Percentiles rank a stretch among this genome's conserved stretches.
These are phyloP conservation scores for Chaetomiaceae sp. DNA, from an alignment of 2,329 filamentous ascomycete genomes.

Conservation along the genomic window DNA sequence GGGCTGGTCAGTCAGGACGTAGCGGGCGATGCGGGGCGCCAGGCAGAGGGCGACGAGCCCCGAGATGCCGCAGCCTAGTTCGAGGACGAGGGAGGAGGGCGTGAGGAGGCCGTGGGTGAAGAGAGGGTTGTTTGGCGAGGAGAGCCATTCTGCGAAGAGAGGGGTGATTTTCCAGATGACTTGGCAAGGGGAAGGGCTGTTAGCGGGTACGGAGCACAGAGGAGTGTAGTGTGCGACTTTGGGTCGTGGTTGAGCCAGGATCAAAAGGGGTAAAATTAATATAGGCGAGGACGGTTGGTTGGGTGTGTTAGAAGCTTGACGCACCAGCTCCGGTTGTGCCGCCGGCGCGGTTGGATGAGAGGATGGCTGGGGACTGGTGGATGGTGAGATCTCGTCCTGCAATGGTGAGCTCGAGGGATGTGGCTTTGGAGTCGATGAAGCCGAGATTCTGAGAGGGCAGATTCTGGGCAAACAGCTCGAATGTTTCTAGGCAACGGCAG, in stretches of 20 bases:
- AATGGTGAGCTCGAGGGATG: slow-evolving; percentile 62
- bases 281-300: slow-evolving; percentile 7
- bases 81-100: slow-evolving; percentile 58
- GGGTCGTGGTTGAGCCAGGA: background rate
- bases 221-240: background rate
- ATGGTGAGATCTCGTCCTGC: slow-evolving; percentile 68
- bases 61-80: slow-evolving; percentile 85
- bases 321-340: slow-evolving; percentile 52
- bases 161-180: slow-evolving; percentile 93
- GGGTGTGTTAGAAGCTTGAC: slow-evolving; percentile 20
- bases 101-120: slow-evolving; percentile 49
- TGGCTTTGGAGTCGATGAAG: slow-evolving; percentile 71
- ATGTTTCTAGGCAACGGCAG: slow-evolving; percentile 59
- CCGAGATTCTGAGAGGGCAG: slow-evolving; percentile 75
- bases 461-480: slow-evolving; percentile 74
- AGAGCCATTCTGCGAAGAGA: slow-evolving; percentile 75
- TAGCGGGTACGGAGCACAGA: no score
- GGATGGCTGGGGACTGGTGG: slow-evolving; percentile 75
- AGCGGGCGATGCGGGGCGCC: slow-evolving; percentile 55
- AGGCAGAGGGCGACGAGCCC: slow-evolving; percentile 71
- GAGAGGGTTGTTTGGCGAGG: slow-evolving; percentile 59
- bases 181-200: slow-evolving; percentile 30
- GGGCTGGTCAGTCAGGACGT: slow-evolving; percentile 80
- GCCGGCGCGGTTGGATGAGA: slow-evolving; percentile 68
- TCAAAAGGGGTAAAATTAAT: slow-evolving; percentile 8